Evolutionary conservation across 371 early-diverging fungal species (phyloP), one percentile per base, ranked within the genome.

Genomic region (Mucor circinelloides): DNA sequence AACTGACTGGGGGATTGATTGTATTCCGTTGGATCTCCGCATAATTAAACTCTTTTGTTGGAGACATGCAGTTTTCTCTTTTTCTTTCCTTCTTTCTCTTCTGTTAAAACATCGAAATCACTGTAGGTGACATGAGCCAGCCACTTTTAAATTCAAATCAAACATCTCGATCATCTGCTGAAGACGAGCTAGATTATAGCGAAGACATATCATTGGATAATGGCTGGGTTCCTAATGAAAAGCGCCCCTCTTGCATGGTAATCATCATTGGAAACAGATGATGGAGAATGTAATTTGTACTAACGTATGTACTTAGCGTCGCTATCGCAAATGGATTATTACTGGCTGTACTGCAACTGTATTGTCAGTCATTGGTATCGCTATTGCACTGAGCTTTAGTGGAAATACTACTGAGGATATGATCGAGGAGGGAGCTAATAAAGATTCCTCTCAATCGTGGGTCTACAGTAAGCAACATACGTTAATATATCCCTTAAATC

Each of bases 191-290:
- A 58, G 63, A 66, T 12, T 32, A 52, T 17, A 48, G 44, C 27
- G 67, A 70, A 34, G 60, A 69, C 23, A 56, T 59, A 8, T 48
- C 61, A 6, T 50, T 66, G 17, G 58, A 66, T 63, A 46, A 66
- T 27, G 38, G 30, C n/a, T 70, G 71, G 71, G n/a, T 58, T 17
- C 58, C 60, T 23, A 42, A 58, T 21, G 61, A 66, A 50, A 70
- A 70, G 38, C 46, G 40, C 30, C 36, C 63, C 27, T 58, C 68
- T 30, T 58, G 34, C 13, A 46, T 27, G 46, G 63, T 68, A 68
- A 55, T 34, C 31, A 62, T 30, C 42, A 23, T n/a, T 60, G 28
- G 19, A 60, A 5, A 25, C 25, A 17, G 19, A 60, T 40, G 30
- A 34, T 2, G 9, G 7, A 32, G 5, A 25, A 15, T 40, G 25